phyloP scores from a whole-genome alignment of 2,329 filamentous ascomycete genomes.

The Fonsecaea erecta region DNA sequence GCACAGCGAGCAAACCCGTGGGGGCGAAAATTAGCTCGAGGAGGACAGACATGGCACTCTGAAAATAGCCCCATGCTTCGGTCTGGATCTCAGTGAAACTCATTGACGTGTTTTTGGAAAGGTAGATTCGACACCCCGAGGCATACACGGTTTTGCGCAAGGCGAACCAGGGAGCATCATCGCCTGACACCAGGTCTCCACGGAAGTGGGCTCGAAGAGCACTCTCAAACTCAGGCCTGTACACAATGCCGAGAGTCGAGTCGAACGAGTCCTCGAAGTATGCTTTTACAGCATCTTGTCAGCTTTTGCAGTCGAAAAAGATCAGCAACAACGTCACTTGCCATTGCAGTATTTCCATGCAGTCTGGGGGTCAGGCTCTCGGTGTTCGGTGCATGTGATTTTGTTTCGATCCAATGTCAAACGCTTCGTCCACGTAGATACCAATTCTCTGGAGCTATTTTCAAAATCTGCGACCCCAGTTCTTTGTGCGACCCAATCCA shows the following conservation, averaged over 20 bases:
- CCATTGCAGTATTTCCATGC: conserved; percentile 14
- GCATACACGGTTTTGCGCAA: conserved; percentile 14
- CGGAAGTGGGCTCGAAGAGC: conserved; percentile 3
- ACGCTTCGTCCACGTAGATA: background rate
- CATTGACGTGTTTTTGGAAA: background rate
- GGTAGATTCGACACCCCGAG: conserved; percentile 9
- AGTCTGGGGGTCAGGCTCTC: conserved; percentile 13
- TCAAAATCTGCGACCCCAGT: background rate
- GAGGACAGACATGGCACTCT: conserved; percentile 12
- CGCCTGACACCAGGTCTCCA: background rate
- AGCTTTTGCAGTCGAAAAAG: background rate
- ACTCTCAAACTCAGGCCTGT: too few species aligned
- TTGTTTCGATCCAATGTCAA: background rate
- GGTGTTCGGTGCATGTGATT: background rate
- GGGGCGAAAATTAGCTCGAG: conserved; percentile 9
- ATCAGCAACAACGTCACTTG: background rate
- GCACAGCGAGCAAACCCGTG: conserved; percentile 1
- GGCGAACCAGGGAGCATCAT: conserved; percentile 12
- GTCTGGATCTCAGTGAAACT: background rate
- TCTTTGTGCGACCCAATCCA: conserved; percentile 8
- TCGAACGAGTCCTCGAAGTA: conserved; percentile 15
- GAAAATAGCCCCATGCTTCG: conserved; percentile 18
- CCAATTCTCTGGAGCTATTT: background rate
- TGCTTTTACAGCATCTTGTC: background rate
- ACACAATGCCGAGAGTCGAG: conserved; percentile 1